These are phyloP conservation scores for Bidens hawaiensis DNA, from an alignment of 140 eudicot species.

Conservation along the genomic window DNA sequence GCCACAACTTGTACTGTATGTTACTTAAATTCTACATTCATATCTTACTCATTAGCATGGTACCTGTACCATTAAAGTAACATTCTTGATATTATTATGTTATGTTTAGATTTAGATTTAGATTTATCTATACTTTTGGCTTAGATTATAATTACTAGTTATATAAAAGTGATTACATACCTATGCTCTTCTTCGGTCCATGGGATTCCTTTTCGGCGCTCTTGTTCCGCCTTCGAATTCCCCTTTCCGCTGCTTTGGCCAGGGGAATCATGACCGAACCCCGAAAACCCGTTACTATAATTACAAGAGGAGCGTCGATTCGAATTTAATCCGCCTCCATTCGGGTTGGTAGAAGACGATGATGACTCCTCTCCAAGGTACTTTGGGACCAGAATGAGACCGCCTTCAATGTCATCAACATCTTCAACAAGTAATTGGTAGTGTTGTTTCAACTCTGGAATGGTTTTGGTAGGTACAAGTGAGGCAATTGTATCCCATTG, in stretches of 20 bases:
- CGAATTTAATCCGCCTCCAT: slow-evolving; percentile 19
- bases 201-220: slow-evolving; percentile 86
- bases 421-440: slow-evolving; percentile 66
- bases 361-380: slow-evolving; percentile 61
- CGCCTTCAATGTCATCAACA: slow-evolving; percentile 77
- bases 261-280: slow-evolving; percentile 39
- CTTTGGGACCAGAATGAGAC: slow-evolving; percentile 68
- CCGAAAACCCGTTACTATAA: slow-evolving; percentile 46
- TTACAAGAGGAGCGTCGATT: slow-evolving; percentile 41
- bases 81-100: not conserved
- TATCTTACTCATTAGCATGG: slow-evolving; percentile 26
- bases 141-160: not conserved
- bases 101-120: too few species aligned
- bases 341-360: slow-evolving; percentile 34
- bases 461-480: slow-evolving; percentile 64
- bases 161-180: slow-evolving; percentile 42
- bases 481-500: slow-evolving; percentile 69
- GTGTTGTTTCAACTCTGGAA: slow-evolving; percentile 70
- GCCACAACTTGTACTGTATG: slow-evolving; percentile 20
- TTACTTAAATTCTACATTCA: slow-evolving; percentile 23
- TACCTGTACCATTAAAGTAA: slow-evolving; percentile 15
- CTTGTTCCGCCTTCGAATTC: slow-evolving; percentile 68
- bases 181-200: slow-evolving; percentile 98
- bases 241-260: slow-evolving; percentile 39
- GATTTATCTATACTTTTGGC: not conserved